Base-by-base conservation (phyloP, 176 grass and related monocot genomes). In the Pontederia paniculata region DNA sequence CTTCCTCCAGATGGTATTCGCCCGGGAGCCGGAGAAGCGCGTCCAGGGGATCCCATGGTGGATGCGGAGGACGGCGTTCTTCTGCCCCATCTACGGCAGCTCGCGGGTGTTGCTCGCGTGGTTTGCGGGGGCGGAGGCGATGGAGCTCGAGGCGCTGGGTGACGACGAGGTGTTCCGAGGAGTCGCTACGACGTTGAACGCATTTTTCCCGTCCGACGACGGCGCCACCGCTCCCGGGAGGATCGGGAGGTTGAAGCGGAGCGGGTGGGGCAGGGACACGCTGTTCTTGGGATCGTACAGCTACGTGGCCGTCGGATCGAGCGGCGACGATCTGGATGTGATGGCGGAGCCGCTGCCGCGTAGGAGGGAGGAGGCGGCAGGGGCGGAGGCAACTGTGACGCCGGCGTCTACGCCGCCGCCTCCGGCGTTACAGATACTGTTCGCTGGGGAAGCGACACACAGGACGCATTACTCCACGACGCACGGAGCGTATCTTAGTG, bases 401-500 rank as follows among this genome's bases (percentile, higher is more conserved):
- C 5, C 28, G 28, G 28, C 28, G 17, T 10, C 19, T 16, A 18
- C n/a, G 13, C 43, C 59, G 9, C 42, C 42, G 16, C 43, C 3
- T 63, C 43, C 64, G 59, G 46, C 74, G 31, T 69, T 48, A 17
- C 73, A 81, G 46, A 45, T 96, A 15, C 58, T 96, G 50, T 96
- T 89, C 79, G 85, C 76, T 22, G 90, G 90, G 62, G 90, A 96
- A 76, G 90, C 90, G 55, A 96, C 90, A 21, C 90, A 96, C 67
- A 72, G 85, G 58, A 78, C 70, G 63, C 85, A 86, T 57, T 96
- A 89, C 55, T 96, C 90, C 12, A 96, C 85, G 14, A 86, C 82
- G 21, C 85, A 96, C 73, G 90, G 82, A 1, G 85, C 90, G 54
- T 89, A 86, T 81, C 63, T 78, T 23, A 96, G 90, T 46, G 90